Conservation (phyloP, 345 rosid species). For the Salix arbutifolia region DNA sequence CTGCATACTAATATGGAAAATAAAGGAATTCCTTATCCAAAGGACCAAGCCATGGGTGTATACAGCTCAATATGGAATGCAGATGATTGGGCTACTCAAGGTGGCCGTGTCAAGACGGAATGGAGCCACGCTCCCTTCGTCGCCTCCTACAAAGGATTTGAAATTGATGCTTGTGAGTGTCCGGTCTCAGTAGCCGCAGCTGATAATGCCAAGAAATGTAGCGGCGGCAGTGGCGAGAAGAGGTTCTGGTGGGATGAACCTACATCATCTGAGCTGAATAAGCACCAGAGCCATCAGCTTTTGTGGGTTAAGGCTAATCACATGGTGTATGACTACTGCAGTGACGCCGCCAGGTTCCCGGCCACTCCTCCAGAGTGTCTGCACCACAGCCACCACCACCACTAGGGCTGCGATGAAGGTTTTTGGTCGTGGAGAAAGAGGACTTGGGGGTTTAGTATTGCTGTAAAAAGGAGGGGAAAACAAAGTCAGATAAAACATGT, state of each 20-base stretch:
- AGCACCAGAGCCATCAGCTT: constrained; percentile 94
- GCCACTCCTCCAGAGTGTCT: constrained; percentile 74
- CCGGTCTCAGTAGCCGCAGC: constrained; percentile 40
- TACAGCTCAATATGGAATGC: constrained; percentile 99
- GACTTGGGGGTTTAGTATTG: too few species aligned
- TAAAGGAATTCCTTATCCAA: constrained; percentile 82
- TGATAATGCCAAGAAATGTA: constrained; percentile 53
- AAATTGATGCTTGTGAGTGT: constrained; percentile 77
- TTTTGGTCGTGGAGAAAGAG: neutral
- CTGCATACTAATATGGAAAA: constrained; percentile 81
- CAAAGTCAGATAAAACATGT: constrained; percentile 18
- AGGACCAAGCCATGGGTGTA: constrained; percentile 93
- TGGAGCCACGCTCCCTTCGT: constrained; percentile 95
- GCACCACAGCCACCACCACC: constrained; percentile 96
- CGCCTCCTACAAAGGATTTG: constrained; percentile 75
- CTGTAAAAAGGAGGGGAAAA: constrained; percentile 2
- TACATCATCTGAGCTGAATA: constrained; percentile 53
- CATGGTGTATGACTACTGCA: constrained; percentile 86
- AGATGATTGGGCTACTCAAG: constrained; percentile 99
- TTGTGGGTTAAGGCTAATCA: constrained; percentile 87
- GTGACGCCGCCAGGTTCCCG: constrained; percentile 70
- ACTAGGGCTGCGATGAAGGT: constrained; percentile 5
- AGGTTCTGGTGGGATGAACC: constrained; percentile 96
- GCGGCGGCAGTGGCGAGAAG: constrained; percentile 48
- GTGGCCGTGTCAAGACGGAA: constrained; percentile 89